Evolutionary conservation across 495 filamentous ascomycete species (phyloP), one percentile per base, ranked within the genome.

Genomic region (Hypoxylon fuscum): DNA sequence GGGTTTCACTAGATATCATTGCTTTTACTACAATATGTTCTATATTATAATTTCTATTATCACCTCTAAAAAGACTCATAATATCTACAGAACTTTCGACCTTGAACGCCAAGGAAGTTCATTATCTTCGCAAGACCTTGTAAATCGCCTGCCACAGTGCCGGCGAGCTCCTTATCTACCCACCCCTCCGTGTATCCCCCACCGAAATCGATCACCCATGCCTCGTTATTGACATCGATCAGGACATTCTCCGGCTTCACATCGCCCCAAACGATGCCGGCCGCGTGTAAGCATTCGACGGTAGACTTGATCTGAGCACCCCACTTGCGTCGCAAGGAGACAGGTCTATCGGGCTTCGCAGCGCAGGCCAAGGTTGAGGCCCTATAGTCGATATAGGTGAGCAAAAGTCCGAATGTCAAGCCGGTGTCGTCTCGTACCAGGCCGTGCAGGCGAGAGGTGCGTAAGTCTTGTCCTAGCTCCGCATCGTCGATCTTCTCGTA

Each of bases 171-270:
- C 45, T 66, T 20, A 20, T 72, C 61, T 10, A 80, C 69, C 68
- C 72, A 78, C 8, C 68, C 68, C 27, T 67, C 50, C 7, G 73
- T 79, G 50, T 72, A 79, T 10, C 74, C 66, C 3, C 77, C 76
- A 0, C 77, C 76, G 60, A 79, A 80, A 60, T 81, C 74, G 48
- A 77, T 71, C 1, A 81, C 57, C 70, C 65, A 77, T 1, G 71
- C 60, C 41, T 78, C 59, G 17, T 72, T 53, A n/a, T 74, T 43
- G 21, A 55, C 37, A 47, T 79, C 72, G 55, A 80, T 72, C 20
- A 80, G 50, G 29, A 79, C 61, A 63, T 80, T 80, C 15, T 69
- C 72, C 20, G 74, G 59, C 53, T 79, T 79, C 23, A 64, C 76
- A 66, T 80, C 77, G 10, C 78, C 78, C 76, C 74, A 82, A 21